Conservation (phyloP, 148 eudicot genomes). For the Fallopia convolvulus region DNA sequence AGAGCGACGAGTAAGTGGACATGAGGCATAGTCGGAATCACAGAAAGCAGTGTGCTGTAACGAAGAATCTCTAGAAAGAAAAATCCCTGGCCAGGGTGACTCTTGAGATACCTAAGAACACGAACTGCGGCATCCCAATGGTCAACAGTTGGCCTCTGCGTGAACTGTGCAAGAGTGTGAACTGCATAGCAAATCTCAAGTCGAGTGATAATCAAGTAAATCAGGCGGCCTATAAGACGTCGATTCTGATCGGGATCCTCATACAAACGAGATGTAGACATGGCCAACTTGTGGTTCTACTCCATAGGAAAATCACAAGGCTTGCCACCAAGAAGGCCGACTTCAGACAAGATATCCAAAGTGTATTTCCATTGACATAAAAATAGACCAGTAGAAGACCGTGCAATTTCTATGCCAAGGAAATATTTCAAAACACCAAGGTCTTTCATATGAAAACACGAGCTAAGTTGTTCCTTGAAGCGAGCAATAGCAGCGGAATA, state of each 20-base stretch:
- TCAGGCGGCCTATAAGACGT: background rate
- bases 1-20: background rate
- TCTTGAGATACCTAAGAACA: background rate
- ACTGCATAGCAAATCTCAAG: background rate
- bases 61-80: background rate
- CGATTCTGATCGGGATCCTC: background rate
- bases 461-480: background rate
- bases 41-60: background rate
- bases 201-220: background rate
- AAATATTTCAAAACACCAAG: constrained; percentile 10
- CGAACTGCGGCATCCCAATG: background rate
- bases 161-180: background rate
- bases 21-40: background rate
- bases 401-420: constrained; percentile 9
- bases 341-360: background rate
- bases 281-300: background rate
- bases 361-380: background rate
- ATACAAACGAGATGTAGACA: background rate
- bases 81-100: background rate
- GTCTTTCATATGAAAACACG: constrained; percentile 6
- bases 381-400: background rate
- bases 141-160: background rate
- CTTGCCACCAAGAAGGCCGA: background rate
- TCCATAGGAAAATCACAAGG: background rate
- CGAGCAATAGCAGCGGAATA: background rate